These are phyloP conservation scores for Suillus sp. DNA, from an alignment of 768 basidiomycete species.

Conservation along the genomic window DNA sequence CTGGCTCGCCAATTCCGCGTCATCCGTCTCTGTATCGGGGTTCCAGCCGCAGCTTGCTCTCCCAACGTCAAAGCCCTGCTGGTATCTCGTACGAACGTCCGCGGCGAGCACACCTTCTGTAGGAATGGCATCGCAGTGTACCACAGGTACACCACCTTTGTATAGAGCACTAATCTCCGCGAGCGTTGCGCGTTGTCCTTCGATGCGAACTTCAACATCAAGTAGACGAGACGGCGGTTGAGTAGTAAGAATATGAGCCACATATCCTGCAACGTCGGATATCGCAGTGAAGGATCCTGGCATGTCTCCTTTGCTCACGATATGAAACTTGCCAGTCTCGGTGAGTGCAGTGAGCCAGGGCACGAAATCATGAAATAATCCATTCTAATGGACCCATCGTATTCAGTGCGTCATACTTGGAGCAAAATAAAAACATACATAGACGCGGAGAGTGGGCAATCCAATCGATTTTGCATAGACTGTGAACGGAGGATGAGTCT, in stretches of 20 bases:
- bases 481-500: slow-evolving; percentile 5
- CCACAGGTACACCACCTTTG: not conserved
- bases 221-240: slow-evolving; percentile 17
- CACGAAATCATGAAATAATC: slow-evolving; percentile 22
- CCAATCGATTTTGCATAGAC: slow-evolving; percentile 23
- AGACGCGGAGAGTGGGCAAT: slow-evolving; percentile 17
- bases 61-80: slow-evolving; percentile 20
- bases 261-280: slow-evolving; percentile 31
- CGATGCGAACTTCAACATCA: slow-evolving; percentile 24
- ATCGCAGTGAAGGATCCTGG: slow-evolving; percentile 26
- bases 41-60: slow-evolving; percentile 26
- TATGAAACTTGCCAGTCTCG: slow-evolving; percentile 22
- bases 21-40: slow-evolving; percentile 15
- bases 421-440: slow-evolving; percentile 15
- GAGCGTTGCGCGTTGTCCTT: slow-evolving; percentile 24
- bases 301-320: slow-evolving; percentile 28
- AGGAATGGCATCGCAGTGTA: slow-evolving; percentile 21
- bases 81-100: slow-evolving; percentile 20
- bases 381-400: slow-evolving; percentile 20
- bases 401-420: not conserved
- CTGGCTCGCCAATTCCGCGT: slow-evolving; percentile 20
- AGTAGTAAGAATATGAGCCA: slow-evolving; percentile 27
- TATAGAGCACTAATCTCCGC: slow-evolving; percentile 20
- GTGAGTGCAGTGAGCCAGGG: slow-evolving; percentile 18
- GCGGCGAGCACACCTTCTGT: not conserved